Percentiles rank a stretch among this genome's conserved stretches.
Conservation (phyloP, 805 yeast genomes). For the Peterozyma toletana region DNA sequence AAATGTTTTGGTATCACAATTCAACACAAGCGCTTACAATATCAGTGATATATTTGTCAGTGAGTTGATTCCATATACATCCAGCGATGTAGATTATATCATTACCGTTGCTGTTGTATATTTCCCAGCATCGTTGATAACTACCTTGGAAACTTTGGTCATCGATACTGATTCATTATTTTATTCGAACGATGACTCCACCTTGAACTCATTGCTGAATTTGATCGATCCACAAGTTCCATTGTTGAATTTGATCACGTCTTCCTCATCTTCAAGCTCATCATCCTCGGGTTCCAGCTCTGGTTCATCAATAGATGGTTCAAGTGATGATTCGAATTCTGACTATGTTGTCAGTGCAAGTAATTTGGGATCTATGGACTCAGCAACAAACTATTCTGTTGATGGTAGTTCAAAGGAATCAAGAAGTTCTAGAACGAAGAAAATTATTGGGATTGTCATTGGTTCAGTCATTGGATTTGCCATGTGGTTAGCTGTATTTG, state of each 20-base stretch:
- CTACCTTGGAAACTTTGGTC: constrained; percentile 41
- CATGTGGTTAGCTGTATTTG: constrained; percentile 54
- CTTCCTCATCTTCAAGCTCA: constrained; percentile 6
- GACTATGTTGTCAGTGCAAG: constrained; percentile 9
- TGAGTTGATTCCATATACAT: constrained; percentile 70
- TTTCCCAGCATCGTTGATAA: constrained; percentile 53
- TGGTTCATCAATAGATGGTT: constrained; percentile 11
- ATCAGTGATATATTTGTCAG: constrained; percentile 46
- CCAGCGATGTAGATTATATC: constrained; percentile 49
- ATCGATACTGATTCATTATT: constrained; percentile 46
- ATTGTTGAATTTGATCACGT: constrained; percentile 32
- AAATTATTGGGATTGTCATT: constrained; percentile 70
- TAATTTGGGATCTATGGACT: constrained; percentile 28
- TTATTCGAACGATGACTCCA: constrained; percentile 50
- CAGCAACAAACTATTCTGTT: constrained; percentile 6
- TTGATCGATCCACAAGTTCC: constrained; percentile 73
- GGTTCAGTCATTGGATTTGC: constrained; percentile 79
- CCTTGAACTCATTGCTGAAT: constrained; percentile 49
- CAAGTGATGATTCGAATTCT: constrained; percentile 5
- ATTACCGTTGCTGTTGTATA: constrained; percentile 87
- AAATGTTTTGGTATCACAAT: constrained; percentile 57
- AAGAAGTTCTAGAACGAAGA: constrained; percentile 21
- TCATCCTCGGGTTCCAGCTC: neutral
- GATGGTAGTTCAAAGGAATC: neutral
- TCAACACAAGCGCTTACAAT: constrained; percentile 24